phyloP scores from a whole-genome alignment of 257 asterid genomes.

The Schizonepeta tenuifolia region DNA sequence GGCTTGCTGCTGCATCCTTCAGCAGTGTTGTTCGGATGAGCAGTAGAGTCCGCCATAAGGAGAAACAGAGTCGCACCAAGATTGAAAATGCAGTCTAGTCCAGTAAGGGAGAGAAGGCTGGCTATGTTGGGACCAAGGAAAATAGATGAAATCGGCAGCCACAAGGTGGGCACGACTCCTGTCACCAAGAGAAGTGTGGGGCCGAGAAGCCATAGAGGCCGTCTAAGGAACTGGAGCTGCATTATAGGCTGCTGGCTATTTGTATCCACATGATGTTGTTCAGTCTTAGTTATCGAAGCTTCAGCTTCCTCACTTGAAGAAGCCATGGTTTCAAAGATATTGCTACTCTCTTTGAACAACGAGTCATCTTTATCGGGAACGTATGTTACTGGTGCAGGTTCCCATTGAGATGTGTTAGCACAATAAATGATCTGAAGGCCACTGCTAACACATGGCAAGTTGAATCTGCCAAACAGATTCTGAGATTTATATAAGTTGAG shows the following conservation, averaged over 20 bases:
- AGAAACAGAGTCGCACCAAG: slow-evolving; percentile 90
- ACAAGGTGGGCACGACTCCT: slow-evolving; percentile 87
- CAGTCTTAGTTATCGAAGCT: slow-evolving; percentile 40
- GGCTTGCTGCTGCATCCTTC: slow-evolving; percentile 54
- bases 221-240: slow-evolving; percentile 47
- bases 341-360: slow-evolving; percentile 45
- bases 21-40: slow-evolving; percentile 46
- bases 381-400: slow-evolving; percentile 69
- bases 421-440: slow-evolving; percentile 37
- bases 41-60: slow-evolving; percentile 85
- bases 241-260: slow-evolving; percentile 27
- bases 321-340: slow-evolving; percentile 62
- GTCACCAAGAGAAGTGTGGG: slow-evolving; percentile 77
- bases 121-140: slow-evolving; percentile 93
- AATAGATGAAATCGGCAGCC: slow-evolving; percentile 85
- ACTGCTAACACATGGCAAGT: slow-evolving; percentile 13
- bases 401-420: slow-evolving; percentile 64
- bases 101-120: slow-evolving; percentile 87
- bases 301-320: slow-evolving; percentile 49
- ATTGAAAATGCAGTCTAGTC: slow-evolving; percentile 94
- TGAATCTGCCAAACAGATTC: slow-evolving; percentile 31
- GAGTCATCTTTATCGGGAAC: slow-evolving; percentile 49
- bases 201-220: slow-evolving; percentile 85
- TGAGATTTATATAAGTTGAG: slow-evolving; percentile 41
- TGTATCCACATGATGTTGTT: slow-evolving; percentile 42